phyloP scores from a whole-genome alignment of 768 basidiomycete species.

The Hygrophoropsis aurantiaca region DNA sequence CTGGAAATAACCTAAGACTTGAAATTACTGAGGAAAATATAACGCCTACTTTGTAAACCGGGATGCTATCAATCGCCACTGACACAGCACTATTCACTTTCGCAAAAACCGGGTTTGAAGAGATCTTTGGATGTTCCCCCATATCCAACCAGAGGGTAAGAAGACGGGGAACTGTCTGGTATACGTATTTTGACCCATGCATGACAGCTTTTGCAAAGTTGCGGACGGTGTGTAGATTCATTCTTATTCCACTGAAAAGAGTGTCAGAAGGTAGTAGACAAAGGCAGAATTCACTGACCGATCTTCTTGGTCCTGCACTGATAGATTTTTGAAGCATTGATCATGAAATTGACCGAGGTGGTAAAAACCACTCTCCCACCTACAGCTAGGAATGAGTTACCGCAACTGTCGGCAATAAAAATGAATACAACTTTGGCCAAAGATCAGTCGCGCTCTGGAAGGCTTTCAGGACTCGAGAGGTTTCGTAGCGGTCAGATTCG shows the following conservation, averaged over 20 bases:
- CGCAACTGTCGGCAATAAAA: not conserved
- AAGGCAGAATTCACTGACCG: conserved; percentile 37
- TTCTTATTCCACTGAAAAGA: conserved; percentile 50
- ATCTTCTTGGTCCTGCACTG: conserved; percentile 39
- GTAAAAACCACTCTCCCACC: conserved; percentile 85
- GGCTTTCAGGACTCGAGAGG: conserved; percentile 56
- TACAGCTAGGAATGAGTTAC: conserved; percentile 20
- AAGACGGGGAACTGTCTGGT: conserved; percentile 91
- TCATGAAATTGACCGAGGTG: conserved; percentile 90
- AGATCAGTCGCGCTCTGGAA: conserved; percentile 53
- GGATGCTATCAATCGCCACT: conserved; percentile 56
- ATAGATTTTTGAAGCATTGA: conserved; percentile 61
- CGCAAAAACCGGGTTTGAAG: conserved; percentile 39
- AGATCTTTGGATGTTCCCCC: conserved; percentile 52
- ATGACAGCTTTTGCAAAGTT: conserved; percentile 70
- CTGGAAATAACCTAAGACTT: conserved; percentile 38
- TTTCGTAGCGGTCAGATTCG: conserved; percentile 81
- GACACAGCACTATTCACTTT: conserved; percentile 60
- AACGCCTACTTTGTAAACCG: conserved; percentile 72
- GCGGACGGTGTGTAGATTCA: conserved; percentile 66
- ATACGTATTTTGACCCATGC: conserved; percentile 91
- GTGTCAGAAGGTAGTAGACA: not conserved
- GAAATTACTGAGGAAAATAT: not conserved
- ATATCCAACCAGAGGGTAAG: conserved; percentile 94
- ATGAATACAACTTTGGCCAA: conserved; percentile 43